Conservation (phyloP, 225 moss, liverwort and hornwort species). For the Marchantia paleacea region DNA sequence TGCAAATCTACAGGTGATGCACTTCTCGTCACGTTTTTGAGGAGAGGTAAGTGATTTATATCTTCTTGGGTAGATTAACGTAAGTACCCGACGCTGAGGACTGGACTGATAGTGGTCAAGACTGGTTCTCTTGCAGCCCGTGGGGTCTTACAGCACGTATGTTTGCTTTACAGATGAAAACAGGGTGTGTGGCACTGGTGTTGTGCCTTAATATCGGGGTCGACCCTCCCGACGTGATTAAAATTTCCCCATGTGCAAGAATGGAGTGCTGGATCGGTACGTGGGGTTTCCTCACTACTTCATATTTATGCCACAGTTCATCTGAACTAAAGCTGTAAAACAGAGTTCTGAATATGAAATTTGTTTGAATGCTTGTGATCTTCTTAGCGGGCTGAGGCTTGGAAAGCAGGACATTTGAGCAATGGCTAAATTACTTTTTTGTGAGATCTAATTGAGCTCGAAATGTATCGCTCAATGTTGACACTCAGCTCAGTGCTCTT, state of each 20-base stretch:
- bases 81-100: background rate
- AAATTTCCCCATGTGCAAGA: constrained; percentile 95
- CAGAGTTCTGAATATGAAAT: no score
- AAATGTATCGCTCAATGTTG: background rate
- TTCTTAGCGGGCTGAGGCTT: no score
- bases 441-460: no score
- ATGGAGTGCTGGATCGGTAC: constrained; percentile 99
- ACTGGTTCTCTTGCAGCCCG: background rate
- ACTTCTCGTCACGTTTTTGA: background rate
- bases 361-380: no score
- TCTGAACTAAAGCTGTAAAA: no score
- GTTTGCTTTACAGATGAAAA: constrained; percentile 80
- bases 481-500: background rate
- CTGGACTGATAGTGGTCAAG: background rate
- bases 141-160: background rate
- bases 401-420: no score
- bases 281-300: background rate
- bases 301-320: no score
- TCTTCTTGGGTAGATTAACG: background rate
- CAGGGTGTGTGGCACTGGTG: constrained; percentile 93
- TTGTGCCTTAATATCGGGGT: constrained; percentile 96
- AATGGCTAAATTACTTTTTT: no score
- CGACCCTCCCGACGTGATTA: constrained; percentile 97
- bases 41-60: background rate
- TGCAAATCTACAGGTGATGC: constrained; percentile 15